Conservation (phyloP, 805 yeast genomes). For the Wickerhamomyces canadensis region DNA sequence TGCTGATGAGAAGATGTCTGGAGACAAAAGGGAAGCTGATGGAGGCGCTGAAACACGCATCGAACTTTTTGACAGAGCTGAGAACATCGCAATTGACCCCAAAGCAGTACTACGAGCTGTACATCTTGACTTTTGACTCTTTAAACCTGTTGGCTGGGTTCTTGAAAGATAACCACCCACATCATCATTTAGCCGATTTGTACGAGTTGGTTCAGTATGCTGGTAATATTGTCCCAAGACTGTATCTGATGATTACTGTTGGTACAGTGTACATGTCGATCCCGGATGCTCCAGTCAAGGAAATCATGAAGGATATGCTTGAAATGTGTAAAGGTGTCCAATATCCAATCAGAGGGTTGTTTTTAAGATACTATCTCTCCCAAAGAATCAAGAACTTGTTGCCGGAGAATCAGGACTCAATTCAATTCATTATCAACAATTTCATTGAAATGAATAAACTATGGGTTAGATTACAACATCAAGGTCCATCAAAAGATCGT, state of each 20-base stretch:
- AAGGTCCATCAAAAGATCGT: constrained; percentile 84
- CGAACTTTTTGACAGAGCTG: constrained; percentile 74
- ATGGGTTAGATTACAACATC: constrained; percentile 96
- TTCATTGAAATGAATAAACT: constrained; percentile 96
- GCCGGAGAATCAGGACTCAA: constrained; percentile 53
- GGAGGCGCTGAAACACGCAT: constrained; percentile 85
- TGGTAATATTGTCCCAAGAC: constrained; percentile 86
- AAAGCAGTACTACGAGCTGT: constrained; percentile 88
- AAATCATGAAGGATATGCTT: constrained; percentile 90
- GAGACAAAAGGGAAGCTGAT: constrained; percentile 64
- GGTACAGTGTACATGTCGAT: constrained; percentile 84
- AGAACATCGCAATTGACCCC: constrained; percentile 75
- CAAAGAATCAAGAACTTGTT: constrained; percentile 62
- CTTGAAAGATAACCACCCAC: constrained; percentile 61
- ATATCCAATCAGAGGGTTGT: constrained; percentile 88
- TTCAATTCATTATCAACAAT: constrained; percentile 75
- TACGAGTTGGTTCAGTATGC: constrained; percentile 95
- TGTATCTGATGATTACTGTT: constrained; percentile 91
- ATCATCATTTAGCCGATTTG: constrained; percentile 75
- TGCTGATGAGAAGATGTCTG: constrained; percentile 70
- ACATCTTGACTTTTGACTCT: constrained; percentile 79
- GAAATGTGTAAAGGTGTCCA: constrained; percentile 98
- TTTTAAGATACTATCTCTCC: constrained; percentile 80
- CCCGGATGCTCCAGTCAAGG: constrained; percentile 73
- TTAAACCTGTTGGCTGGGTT: constrained; percentile 61